phyloP scores from a whole-genome alignment of 2,329 filamentous ascomycete genomes.

The Ophiocordyceps camponoti-saundersi region DNA sequence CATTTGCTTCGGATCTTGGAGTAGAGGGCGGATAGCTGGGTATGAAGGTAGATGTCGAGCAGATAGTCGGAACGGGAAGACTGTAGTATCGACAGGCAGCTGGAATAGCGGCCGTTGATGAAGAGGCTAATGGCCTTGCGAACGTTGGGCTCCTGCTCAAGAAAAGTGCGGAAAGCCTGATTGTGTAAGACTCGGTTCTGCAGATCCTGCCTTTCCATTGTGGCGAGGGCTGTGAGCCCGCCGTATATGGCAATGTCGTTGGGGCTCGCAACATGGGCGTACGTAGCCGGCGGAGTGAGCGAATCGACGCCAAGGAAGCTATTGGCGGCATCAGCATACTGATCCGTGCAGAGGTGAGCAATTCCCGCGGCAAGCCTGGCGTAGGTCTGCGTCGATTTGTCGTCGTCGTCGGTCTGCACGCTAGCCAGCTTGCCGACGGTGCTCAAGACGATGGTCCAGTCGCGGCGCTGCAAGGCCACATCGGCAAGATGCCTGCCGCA shows the following conservation, averaged over 20 bases:
- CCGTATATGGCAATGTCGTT: slow-evolving; percentile 92
- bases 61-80: slow-evolving; percentile 71
- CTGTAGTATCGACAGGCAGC: slow-evolving; percentile 69
- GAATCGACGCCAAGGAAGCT: slow-evolving; percentile 51
- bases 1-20: slow-evolving; percentile 69
- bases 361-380: slow-evolving; percentile 34
- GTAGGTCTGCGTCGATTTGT: slow-evolving; percentile 27
- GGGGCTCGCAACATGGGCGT: slow-evolving; percentile 56
- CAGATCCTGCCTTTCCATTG: slow-evolving; percentile 66
- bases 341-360: slow-evolving; percentile 27
- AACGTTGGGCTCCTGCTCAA: slow-evolving; percentile 88
- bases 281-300: slow-evolving; percentile 29
- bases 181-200: slow-evolving; percentile 67
- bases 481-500: slow-evolving; percentile 66
- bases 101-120: slow-evolving; percentile 76
- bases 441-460: slow-evolving; percentile 55
- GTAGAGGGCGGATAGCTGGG: slow-evolving; percentile 56
- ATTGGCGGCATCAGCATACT: slow-evolving; percentile 47
- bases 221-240: slow-evolving; percentile 74
- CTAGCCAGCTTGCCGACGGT: slow-evolving; percentile 45
- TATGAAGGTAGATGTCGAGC: slow-evolving; percentile 74
- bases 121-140: slow-evolving; percentile 82
- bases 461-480: slow-evolving; percentile 56
- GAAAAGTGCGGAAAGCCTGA: slow-evolving; percentile 61
- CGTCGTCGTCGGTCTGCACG: slow-evolving; percentile 27